Conservation (phyloP, 345 rosid genomes). For the Gynandropsis gynandra region DNA sequence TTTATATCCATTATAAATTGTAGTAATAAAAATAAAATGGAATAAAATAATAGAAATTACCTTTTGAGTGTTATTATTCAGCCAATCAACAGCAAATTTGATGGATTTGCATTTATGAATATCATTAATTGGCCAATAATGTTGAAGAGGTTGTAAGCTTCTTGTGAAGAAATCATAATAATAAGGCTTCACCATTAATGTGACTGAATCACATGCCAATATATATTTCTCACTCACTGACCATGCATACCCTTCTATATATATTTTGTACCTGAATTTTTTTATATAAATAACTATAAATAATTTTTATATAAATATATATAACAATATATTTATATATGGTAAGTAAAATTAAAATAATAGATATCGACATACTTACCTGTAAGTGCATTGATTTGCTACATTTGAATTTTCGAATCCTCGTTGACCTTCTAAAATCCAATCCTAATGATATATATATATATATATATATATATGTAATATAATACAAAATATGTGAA, state of each 20-base stretch:
- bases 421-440: conserved; percentile 58
- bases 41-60: too few relatives aligned
- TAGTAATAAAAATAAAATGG: too few relatives aligned
- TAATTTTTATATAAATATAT: background rate
- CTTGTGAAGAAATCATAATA: conserved; percentile 33
- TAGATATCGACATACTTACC: conserved; percentile 28
- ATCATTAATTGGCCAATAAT: conserved; percentile 63
- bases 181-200: conserved; percentile 30
- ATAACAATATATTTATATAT: background rate
- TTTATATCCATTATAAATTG: too few relatives aligned
- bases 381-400: conserved; percentile 62
- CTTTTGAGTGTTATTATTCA: conserved; percentile 53
- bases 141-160: conserved; percentile 30
- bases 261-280: conserved; percentile 56
- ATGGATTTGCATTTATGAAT: conserved; percentile 56
- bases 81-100: conserved; percentile 83
- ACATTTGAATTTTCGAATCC: conserved; percentile 67
- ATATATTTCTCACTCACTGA: conserved; percentile 36
- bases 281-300: background rate
- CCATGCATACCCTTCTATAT: conserved; percentile 63
- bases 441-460: conserved; percentile 43
- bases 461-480: background rate
- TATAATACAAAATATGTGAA: background rate
- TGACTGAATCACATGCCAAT: conserved; percentile 31
- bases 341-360: background rate